Conservation (phyloP, 805 yeast genomes). For the Metschnikowia colocasiae region DNA sequence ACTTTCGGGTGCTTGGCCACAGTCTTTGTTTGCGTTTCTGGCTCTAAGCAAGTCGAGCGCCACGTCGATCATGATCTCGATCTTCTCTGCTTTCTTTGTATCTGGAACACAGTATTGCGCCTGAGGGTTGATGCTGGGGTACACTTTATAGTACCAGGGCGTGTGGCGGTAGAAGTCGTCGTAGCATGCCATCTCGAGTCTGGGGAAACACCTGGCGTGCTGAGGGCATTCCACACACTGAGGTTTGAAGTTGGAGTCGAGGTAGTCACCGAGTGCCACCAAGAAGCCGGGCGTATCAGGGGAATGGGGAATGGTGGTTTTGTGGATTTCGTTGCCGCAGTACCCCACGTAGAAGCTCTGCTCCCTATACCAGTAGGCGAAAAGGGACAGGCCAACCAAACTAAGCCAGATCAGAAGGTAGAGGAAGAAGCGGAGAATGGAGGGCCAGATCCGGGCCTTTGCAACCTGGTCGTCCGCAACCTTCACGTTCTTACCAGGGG, state of each 20-base stretch:
- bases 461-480: no score
- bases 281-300: constrained; percentile 29
- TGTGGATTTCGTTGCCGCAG: constrained; percentile 61
- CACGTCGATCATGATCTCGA: constrained; percentile 61
- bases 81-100: constrained; percentile 62
- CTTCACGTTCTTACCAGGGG: no score
- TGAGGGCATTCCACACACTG: constrained; percentile 74
- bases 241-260: constrained; percentile 51
- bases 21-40: constrained; percentile 59
- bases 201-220: constrained; percentile 69
- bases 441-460: background rate
- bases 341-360: constrained; percentile 64
- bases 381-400: constrained; percentile 35
- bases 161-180: constrained; percentile 54
- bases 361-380: constrained; percentile 60
- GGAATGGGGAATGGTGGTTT: constrained; percentile 36
- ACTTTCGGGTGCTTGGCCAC: constrained; percentile 48
- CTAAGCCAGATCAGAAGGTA: constrained; percentile 29
- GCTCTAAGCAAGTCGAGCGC: constrained; percentile 63
- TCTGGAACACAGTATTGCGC: constrained; percentile 64
- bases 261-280: constrained; percentile 37
- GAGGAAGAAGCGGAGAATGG: constrained; percentile 9
- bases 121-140: constrained; percentile 55
- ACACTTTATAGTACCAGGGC: constrained; percentile 55
- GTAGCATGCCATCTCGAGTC: constrained; percentile 61